Percentiles rank a stretch among this genome's conserved stretches.
These are phyloP conservation scores for Agapanthus africanus DNA, from an alignment of 106 monocot genomes.

Conservation along the genomic window DNA sequence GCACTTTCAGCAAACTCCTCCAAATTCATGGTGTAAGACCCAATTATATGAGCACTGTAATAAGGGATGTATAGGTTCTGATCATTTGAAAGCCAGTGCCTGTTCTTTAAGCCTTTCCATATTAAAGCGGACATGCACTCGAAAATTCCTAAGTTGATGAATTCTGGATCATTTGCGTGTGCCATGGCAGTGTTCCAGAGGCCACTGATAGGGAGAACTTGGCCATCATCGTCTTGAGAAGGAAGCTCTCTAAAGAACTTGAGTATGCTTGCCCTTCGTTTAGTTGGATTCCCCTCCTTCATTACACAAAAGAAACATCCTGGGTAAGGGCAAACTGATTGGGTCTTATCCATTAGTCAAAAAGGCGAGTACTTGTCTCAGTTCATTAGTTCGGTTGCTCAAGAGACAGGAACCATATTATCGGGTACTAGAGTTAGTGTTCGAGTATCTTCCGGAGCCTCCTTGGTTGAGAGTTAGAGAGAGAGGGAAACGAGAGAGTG, in stretches of 20 bases:
- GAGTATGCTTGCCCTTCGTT: slow-evolving; percentile 66
- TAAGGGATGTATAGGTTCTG: slow-evolving; percentile 98
- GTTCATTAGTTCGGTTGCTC: no score
- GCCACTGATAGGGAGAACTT: slow-evolving; percentile 94
- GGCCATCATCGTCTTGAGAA: slow-evolving; percentile 86
- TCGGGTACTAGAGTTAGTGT: no score
- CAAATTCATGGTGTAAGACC: slow-evolving; percentile 99
- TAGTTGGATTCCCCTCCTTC: slow-evolving; percentile 85
- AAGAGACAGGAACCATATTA: no score
- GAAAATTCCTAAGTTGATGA: slow-evolving; percentile 93
- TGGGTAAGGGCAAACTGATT: slow-evolving; percentile 78
- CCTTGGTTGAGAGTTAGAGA: no score
- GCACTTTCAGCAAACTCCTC: slow-evolving; percentile 91
- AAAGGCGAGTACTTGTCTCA: not conserved
- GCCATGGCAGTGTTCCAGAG: slow-evolving; percentile 99
- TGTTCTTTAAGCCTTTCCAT: slow-evolving; percentile 89
- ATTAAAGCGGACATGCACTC: slow-evolving; percentile 95
- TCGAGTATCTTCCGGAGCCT: no score
- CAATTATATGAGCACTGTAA: slow-evolving; percentile 98
- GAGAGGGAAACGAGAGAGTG: no score
- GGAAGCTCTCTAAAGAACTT: slow-evolving; percentile 97
- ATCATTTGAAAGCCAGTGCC: slow-evolving; percentile 89
- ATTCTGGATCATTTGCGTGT: slow-evolving; percentile 95
- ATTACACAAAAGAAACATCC: slow-evolving; percentile 98
- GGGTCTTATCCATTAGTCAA: slow-evolving; percentile 60